Percentiles rank a stretch among this genome's conserved stretches.
Evolutionary conservation across 768 basidiomycete genomes (phyloP).

Genomic region (Paxillus ammoniavirescens): DNA sequence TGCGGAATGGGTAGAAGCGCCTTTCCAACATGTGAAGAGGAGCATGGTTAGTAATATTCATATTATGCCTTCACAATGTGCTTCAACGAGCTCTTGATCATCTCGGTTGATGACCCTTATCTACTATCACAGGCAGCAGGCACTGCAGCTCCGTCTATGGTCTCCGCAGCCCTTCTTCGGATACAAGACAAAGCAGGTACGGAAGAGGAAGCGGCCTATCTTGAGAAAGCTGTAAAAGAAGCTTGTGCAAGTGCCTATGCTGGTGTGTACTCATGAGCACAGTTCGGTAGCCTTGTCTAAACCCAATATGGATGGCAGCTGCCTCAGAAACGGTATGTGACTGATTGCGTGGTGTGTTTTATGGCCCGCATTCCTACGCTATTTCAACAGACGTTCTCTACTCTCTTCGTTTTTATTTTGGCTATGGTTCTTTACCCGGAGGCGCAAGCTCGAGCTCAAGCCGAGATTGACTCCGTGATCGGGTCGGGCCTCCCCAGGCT

Average conservation of each 20-base stretch:
- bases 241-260: conserved; percentile 20
- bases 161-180: conserved; percentile 18
- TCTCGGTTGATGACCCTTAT: not conserved
- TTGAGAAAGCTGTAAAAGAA: conserved; percentile 22
- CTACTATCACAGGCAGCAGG: conserved; percentile 12
- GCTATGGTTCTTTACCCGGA: conserved; percentile 27
- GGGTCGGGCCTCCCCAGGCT: conserved; percentile 19
- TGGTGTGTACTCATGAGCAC: conserved; percentile 7
- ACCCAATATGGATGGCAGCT: conserved; percentile 5
- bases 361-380: conserved; percentile 7
- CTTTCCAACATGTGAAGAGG: conserved; percentile 24
- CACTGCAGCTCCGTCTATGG: conserved; percentile 22
- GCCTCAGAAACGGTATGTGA: conserved; percentile 23
- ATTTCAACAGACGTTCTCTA: conserved; percentile 18
- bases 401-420: conserved; percentile 18
- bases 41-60: conserved; percentile 14
- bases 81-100: not conserved
- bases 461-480: conserved; percentile 17
- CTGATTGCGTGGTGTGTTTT: not conserved
- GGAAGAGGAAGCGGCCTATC: conserved; percentile 9
- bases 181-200: conserved; percentile 4
- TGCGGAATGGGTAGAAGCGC: conserved; percentile 14
- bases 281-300: conserved; percentile 7
- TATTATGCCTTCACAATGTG: not conserved
- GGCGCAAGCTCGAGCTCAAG: conserved; percentile 14